Conservation (phyloP, 192 early-diverging fungal species). For the Phycomyces nitens region DNA sequence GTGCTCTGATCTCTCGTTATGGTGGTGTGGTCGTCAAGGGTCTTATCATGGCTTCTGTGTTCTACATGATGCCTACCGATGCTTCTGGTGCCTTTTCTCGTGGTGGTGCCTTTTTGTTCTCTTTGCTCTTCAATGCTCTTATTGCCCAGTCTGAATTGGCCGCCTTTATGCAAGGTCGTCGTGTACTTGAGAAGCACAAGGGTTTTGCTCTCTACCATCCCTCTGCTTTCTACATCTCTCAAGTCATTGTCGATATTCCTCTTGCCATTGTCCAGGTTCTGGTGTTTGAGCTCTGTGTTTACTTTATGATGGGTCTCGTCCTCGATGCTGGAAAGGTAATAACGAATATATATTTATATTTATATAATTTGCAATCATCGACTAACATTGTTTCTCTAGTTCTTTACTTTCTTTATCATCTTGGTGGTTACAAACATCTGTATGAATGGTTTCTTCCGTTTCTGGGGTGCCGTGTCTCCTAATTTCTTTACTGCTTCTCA, state of each 20-base stretch:
- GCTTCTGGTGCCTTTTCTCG: constrained; percentile 65
- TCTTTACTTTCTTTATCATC: constrained; percentile 59
- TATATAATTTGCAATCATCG: background rate
- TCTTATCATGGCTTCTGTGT: constrained; percentile 68
- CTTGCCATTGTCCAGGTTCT: constrained; percentile 49
- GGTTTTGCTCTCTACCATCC: constrained; percentile 66
- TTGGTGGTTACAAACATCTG: constrained; percentile 58
- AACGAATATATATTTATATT: too few species aligned
- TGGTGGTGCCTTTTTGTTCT: constrained; percentile 69
- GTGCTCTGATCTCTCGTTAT: constrained; percentile 48
- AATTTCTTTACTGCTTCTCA: constrained; percentile 56
- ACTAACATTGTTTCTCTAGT: background rate
- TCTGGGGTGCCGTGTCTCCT: constrained; percentile 49
- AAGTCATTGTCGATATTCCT: constrained; percentile 57
- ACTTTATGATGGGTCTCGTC: constrained; percentile 63
- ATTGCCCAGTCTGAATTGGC: constrained; percentile 65
- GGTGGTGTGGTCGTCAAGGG: constrained; percentile 54
- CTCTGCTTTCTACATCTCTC: constrained; percentile 58
- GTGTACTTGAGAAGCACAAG: constrained; percentile 70
- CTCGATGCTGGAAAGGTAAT: constrained; percentile 52
- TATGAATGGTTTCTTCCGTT: constrained; percentile 57
- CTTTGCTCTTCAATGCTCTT: constrained; percentile 65
- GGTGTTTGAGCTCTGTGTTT: constrained; percentile 58
- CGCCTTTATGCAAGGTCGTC: constrained; percentile 62
- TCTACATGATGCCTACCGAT: constrained; percentile 53